A percentile compares a stretch with the other conserved stretches of the same genome.
Conservation (phyloP, 305 asterid species). For the Solanum hybrid region DNA sequence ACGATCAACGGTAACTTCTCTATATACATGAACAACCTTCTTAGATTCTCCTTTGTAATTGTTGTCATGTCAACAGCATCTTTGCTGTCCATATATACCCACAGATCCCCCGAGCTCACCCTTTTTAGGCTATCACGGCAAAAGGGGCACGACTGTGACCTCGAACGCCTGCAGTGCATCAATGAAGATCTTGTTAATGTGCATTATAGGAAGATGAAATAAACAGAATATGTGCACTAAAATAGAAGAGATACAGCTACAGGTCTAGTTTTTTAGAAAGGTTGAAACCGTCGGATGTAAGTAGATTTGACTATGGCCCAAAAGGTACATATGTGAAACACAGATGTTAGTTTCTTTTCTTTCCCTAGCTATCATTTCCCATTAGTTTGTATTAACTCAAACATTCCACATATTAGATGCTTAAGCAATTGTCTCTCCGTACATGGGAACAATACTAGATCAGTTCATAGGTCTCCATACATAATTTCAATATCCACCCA, state of each 20-base stretch:
- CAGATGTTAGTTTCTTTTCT: neutral
- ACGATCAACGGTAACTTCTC: constrained; percentile 70
- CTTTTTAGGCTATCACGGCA: constrained; percentile 86
- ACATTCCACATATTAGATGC: neutral
- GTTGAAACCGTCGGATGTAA: neutral
- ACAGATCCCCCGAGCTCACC: constrained; percentile 72
- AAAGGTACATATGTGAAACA: neutral
- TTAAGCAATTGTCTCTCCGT: neutral
- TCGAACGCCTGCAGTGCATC: constrained; percentile 48
- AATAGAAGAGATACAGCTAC: neutral
- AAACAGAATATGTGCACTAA: neutral
- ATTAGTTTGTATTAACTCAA: neutral
- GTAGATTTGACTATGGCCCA: neutral
- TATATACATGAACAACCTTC: constrained; percentile 73
- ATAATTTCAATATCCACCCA: neutral
- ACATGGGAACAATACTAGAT: neutral
- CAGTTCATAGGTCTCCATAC: neutral
- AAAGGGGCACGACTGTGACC: constrained; percentile 91
- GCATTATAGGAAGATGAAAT: neutral
- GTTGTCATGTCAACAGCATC: constrained; percentile 58
- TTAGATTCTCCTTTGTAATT: constrained; percentile 69
- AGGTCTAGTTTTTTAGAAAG: neutral
- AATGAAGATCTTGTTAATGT: neutral
- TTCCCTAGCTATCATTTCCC: neutral
- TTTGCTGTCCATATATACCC: constrained; percentile 66